These are phyloP conservation scores for Spiraea crenata DNA, from an alignment of 331 rosid genomes.

Conservation along the genomic window DNA sequence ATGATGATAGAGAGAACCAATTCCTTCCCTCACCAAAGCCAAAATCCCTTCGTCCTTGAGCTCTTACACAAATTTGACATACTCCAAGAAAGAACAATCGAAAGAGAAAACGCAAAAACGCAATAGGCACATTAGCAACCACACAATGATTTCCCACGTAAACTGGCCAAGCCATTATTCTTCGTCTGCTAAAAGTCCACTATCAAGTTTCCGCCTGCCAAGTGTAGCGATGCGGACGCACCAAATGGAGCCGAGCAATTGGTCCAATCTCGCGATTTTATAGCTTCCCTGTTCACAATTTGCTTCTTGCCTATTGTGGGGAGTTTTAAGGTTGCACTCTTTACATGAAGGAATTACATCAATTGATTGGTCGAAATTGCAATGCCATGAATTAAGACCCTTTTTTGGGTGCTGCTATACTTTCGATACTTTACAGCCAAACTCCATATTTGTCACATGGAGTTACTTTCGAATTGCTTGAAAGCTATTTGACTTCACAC, in stretches of 20 bases:
- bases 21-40: too few species aligned
- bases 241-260: slow-evolving; percentile 24
- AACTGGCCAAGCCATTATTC: slow-evolving; percentile 24
- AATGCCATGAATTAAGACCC: background rate
- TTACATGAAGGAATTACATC: slow-evolving; percentile 17
- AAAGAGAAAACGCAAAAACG: slow-evolving; percentile 12
- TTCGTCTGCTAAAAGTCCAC: slow-evolving; percentile 37
- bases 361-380: slow-evolving; percentile 36
- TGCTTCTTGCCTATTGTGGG: slow-evolving; percentile 46
- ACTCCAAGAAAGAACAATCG: too few species aligned
- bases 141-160: slow-evolving; percentile 28
- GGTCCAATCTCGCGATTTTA: slow-evolving; percentile 1
- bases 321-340: slow-evolving; percentile 30
- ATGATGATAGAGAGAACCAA: too few species aligned
- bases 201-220: slow-evolving; percentile 31
- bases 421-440: slow-evolving; percentile 47
- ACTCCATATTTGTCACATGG: slow-evolving; percentile 37
- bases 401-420: background rate
- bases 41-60: too few species aligned
- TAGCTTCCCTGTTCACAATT: slow-evolving; percentile 26
- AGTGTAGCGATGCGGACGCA: slow-evolving; percentile 24
- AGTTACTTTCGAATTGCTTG: slow-evolving; percentile 23
- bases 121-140: slow-evolving; percentile 33
- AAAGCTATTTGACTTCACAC: slow-evolving; percentile 34
- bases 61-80: slow-evolving; percentile 13